Base-by-base conservation (phyloP, 73 alveolate genomes). In the Blepharisma stoltei region DNA sequence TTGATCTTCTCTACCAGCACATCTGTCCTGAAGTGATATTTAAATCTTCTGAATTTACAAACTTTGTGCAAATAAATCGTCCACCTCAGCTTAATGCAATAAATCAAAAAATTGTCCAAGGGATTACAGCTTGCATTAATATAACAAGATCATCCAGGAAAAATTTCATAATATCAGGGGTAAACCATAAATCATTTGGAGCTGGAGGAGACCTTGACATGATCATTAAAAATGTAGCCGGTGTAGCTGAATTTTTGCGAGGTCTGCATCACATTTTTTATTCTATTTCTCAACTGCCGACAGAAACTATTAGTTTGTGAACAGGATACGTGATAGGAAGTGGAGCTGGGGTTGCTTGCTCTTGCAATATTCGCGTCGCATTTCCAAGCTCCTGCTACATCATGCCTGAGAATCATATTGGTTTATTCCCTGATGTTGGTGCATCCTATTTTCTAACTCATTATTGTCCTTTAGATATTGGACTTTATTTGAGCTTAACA, bases 331-430 rank as follows among this genome's bases (percentile, higher is more conserved):
- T 25, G 18, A 60, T 60, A 14, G 73, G 73, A 8, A 9, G 46
- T 2, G 14, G 46, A 18, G 73, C 73, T 14, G 73, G 73, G 2
- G 18, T 60, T 20, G 73, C 73, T 5, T 60, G 73, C 23, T 60
- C 73, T 60, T 60, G 48, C 2, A 25, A 9, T 25, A 5, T 25
- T 4, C 14, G 45, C 14, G 73, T 60, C 0, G 73, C 73, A 0
- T 60, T 60, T 20, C 73, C 73, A 1, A 20, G 49, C 23, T 60
- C 73, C 23, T 14, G 23, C 18, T 60, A 60, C 73, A 14, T 25
- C 18, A 94, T 94, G 99, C 99, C 99, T 9, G 99, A 94, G 81
- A 93, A 93, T 46, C 92, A 87, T 49, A 92, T 94, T 45, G 99
- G 98, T 21, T 85, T 90, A 76, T 94, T 94, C 83, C 90, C 99